Evolutionary conservation across 306 rosid genomes (phyloP).

Genomic region (Dryas drummondii): DNA sequence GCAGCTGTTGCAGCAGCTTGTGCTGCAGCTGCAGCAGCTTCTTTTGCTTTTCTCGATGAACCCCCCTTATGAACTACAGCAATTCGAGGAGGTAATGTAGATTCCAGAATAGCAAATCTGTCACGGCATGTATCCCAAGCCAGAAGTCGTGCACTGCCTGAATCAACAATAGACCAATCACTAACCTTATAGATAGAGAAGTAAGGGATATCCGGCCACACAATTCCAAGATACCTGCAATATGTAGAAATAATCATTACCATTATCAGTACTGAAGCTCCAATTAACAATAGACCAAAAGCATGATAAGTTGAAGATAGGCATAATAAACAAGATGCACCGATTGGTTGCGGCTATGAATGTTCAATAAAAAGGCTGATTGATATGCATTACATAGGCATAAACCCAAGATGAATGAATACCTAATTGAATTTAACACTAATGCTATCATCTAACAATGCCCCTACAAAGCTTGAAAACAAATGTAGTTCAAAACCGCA

Average conservation of each 20-base stretch:
- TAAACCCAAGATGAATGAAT: not conserved
- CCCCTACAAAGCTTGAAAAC: not conserved
- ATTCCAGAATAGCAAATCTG: slow-evolving; percentile 93
- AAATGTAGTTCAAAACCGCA: not conserved
- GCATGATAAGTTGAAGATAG: not conserved
- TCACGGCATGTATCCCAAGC: slow-evolving; percentile 99
- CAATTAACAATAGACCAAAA: not conserved
- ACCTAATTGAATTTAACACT: not conserved
- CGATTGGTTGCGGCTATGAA: not conserved
- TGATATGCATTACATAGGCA: not conserved
- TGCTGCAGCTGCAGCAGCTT: slow-evolving; percentile 95
- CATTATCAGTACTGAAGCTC: not conserved
- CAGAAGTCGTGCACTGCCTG: slow-evolving; percentile 98
- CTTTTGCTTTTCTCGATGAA: slow-evolving; percentile 89
- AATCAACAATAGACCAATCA: slow-evolving; percentile 97
- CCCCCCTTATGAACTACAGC: slow-evolving; percentile 80
- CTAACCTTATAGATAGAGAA: slow-evolving; percentile 92
- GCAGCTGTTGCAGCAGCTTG: slow-evolving; percentile 97
- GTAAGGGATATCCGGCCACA: slow-evolving; percentile 99
- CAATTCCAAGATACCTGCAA: slow-evolving; percentile 87
- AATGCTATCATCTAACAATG: not conserved
- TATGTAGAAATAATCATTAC: slow-evolving; percentile 3
- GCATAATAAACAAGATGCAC: not conserved
- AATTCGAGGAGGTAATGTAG: slow-evolving; percentile 78
- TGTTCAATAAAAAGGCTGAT: not conserved